Base-by-base conservation (phyloP, 805 yeast genomes). In the Teunomyces gatunensis region DNA sequence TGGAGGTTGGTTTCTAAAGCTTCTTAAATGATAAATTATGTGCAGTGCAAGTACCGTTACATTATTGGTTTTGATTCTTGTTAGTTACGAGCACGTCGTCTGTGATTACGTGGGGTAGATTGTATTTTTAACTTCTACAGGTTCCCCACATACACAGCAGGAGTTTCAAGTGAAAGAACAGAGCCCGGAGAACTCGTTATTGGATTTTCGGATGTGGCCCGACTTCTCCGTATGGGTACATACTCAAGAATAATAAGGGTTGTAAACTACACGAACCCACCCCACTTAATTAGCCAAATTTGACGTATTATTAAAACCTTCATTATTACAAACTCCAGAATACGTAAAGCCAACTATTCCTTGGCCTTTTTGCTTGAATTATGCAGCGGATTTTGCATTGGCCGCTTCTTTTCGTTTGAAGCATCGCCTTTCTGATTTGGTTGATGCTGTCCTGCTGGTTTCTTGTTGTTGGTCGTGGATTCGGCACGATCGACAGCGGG, bases 401-500 rank as follows among this genome's bases (percentile, higher is more conserved):
- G 27, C 35, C 48, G 35, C 36, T 46, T 46, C 37, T 46, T 46
- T 29, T 46, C 45, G 30, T 46, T 46, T 9, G 23, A 20, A 10
- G 33, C 46, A 18, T 12, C 11, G 3, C 29, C 37, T 35, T 39
- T 23, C 17, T 21, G 27, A 29, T 37, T 37, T 9, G n/a, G 15
- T 5, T 35, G 39, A 7, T 37, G 40, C 17, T 23, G 29, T n/a
- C 1, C 29, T n/a, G 18, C 17, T 6, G 18, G 12, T 13, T 21
- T 21, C 28, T 37, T 37, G 7, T 37, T 37, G 11, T n/a, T 37
- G 12, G 17, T 13, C 13, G 25, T 10, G 18, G 15, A 49, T 7
- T 39, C 45, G 10, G 47, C 47, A 12, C 52, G 37, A 13, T 56
- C 62, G 18, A 53, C 41, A 3, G 57, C 51, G 28, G 71, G 71